Evolutionary conservation across 805 yeast genomes (phyloP).

Genomic region (Myxozyma geophila): DNA sequence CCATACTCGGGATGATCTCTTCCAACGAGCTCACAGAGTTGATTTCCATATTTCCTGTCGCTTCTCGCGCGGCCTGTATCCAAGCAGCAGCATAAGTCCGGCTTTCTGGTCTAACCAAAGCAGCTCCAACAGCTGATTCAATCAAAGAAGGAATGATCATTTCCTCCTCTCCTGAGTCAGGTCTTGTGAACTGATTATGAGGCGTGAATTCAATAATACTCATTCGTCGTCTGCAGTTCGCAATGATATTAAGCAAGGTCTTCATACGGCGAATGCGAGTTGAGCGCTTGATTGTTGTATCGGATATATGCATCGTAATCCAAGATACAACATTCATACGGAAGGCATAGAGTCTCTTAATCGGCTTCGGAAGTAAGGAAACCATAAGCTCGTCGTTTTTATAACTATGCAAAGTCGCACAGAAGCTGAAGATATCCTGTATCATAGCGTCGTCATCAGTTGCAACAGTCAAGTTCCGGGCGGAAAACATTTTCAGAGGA

Average conservation of each 20-base stretch:
- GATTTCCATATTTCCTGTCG: constrained; percentile 24
- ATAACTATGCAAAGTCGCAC: constrained; percentile 60
- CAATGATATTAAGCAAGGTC: constrained; percentile 65
- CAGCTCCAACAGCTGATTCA: constrained; percentile 76
- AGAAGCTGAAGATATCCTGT: constrained; percentile 72
- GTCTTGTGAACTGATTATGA: not conserved
- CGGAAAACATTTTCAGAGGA: constrained; percentile 61
- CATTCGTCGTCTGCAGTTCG: constrained; percentile 73
- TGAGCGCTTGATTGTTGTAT: constrained; percentile 59
- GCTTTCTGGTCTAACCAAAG: constrained; percentile 79
- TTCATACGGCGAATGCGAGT: constrained; percentile 72
- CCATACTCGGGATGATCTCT: constrained; percentile 26
- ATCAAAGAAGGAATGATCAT: constrained; percentile 73
- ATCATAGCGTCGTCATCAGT: constrained; percentile 62
- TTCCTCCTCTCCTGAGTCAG: constrained; percentile 17
- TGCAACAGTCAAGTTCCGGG: constrained; percentile 50
- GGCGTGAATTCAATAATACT: constrained; percentile 47
- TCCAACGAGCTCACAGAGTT: constrained; percentile 38
- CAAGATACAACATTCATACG: constrained; percentile 70
- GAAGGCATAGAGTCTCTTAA: constrained; percentile 66
- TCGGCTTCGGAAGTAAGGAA: constrained; percentile 67
- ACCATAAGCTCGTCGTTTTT: constrained; percentile 50
- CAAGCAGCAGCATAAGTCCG: constrained; percentile 70
- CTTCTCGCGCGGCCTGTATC: constrained; percentile 60
- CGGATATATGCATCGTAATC: constrained; percentile 66